These are phyloP conservation scores for Russula olivacea DNA, from an alignment of 768 basidiomycete species.

Conservation along the genomic window DNA sequence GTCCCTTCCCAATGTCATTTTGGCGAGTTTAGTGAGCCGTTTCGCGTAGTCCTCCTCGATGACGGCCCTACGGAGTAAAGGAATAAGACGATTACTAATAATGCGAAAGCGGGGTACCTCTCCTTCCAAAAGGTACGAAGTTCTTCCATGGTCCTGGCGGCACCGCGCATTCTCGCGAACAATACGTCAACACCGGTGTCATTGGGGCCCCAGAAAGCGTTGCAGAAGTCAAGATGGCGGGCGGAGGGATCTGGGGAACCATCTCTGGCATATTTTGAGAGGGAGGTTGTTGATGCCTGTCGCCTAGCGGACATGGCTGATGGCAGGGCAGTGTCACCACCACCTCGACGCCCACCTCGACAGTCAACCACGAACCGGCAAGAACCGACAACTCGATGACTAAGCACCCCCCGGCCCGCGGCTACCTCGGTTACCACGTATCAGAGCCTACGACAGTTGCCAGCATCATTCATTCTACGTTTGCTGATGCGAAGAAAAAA, in stretches of 20 bases:
- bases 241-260: constrained; percentile 43
- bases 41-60: constrained; percentile 98
- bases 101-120: constrained; percentile 49
- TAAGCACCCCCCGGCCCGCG: not conserved
- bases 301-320: constrained; percentile 62
- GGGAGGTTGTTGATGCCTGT: constrained; percentile 76
- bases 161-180: constrained; percentile 84
- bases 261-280: constrained; percentile 61
- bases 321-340: not conserved
- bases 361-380: not conserved
- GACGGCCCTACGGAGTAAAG: constrained; percentile 48
- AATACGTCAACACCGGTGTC: constrained; percentile 90
- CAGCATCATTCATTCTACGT: too few relatives aligned
- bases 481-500: too few relatives aligned
- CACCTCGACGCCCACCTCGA: not conserved
- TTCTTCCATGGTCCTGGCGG: constrained; percentile 82
- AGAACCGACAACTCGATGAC: not conserved
- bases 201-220: constrained; percentile 88
- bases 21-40: constrained; percentile 72
- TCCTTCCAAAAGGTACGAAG: constrained; percentile 88
- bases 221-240: constrained; percentile 83
- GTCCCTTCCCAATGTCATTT: constrained; percentile 70
- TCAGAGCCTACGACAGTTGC: too few relatives aligned
- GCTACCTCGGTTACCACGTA: not conserved
- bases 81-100: not conserved